Evolutionary conservation across 305 asterid genomes (phyloP), one percentile per base, ranked within the genome.

Genomic region (Fraxinus sp.): DNA sequence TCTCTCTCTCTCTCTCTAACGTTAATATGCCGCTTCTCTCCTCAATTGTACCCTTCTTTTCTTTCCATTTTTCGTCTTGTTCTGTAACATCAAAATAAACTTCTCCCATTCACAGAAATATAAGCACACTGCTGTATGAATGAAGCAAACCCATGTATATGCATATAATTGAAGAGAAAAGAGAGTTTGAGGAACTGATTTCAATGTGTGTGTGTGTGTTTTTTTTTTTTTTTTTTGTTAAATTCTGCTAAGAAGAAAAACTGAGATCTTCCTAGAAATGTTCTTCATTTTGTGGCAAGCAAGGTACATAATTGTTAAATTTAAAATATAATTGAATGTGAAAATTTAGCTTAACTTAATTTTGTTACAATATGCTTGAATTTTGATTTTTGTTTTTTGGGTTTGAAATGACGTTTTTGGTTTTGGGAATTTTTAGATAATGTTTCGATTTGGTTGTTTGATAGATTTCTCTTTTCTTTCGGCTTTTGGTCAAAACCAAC

Each of bases 191-290:
- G 75, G 75, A 70, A 70, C 75, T 70, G 75, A 70, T 70, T 70
- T 70, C 41, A 70, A 39, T 39, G 46, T 9, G 46, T 37, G 36
- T 33, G 36, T 33, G 26, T 26, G 32, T 62, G 13, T 59, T 0
- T 62, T 22, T 7, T 4, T 11, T 26, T 26, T 64, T 66, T 66
- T 10, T 39, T 43, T 13, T 30, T 28, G 5, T 2, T 14, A 26
- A 68, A 28, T 26, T 26, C 6, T 68, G 75, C 75, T 68, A 68
- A 71, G 82, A 20, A 57, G 49, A 82, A 81, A 81, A 41, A 81
- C 71, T 79, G 90, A 85, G 89, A 89, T 89, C 90, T 82, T 84
- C 77, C 86, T 82, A 80, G 89, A 84, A 83, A 89, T 87, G 88
- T 87, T 86, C 82, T 78, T 81, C 86, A 76, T 83, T 85, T 87